These are phyloP conservation scores for Calocybe gangraenosa DNA, from an alignment of 768 basidiomycete species.

Conservation along the genomic window DNA sequence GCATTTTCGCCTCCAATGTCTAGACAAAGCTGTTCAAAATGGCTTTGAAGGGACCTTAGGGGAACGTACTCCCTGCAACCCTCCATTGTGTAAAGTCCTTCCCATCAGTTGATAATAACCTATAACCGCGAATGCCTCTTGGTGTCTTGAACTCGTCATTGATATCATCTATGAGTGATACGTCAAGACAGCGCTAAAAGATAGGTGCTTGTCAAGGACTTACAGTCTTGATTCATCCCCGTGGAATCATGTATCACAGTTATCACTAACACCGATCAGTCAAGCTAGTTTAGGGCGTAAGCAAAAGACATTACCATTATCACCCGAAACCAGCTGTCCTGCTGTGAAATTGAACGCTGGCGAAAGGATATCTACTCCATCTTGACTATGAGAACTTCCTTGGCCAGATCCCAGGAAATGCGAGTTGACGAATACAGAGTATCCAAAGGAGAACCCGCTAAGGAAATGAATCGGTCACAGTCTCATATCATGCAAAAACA, in stretches of 20 bases:
- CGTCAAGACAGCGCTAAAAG: not conserved
- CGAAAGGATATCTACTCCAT: constrained; percentile 28
- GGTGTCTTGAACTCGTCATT: constrained; percentile 49
- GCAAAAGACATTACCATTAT: constrained; percentile 20
- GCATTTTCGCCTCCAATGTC: constrained; percentile 37
- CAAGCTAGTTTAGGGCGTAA: not conserved
- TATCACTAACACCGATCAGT: constrained; percentile 18
- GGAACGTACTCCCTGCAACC: constrained; percentile 33
- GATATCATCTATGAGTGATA: constrained; percentile 23
- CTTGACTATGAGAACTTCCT: constrained; percentile 30
- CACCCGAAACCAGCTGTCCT: constrained; percentile 24
- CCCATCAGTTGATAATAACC: constrained; percentile 32
- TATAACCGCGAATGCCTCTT: constrained; percentile 64
- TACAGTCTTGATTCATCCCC: constrained; percentile 33
- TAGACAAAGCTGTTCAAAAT: constrained; percentile 1
- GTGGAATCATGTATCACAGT: constrained; percentile 33
- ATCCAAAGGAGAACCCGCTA: constrained; percentile 40
- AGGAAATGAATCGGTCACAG: not conserved
- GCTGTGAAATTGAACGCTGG: constrained; percentile 30
- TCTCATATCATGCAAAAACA: not conserved
- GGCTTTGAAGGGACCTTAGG: too few species aligned
- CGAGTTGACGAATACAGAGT: constrained; percentile 39
- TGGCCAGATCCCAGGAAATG: constrained; percentile 38
- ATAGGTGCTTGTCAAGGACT: constrained; percentile 3
- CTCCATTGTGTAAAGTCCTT: constrained; percentile 33